A percentile compares a stretch with the other conserved stretches of the same genome.
Evolutionary conservation across 345 rosid genomes (phyloP).

Genomic region (Pseudoturritis turrita): DNA sequence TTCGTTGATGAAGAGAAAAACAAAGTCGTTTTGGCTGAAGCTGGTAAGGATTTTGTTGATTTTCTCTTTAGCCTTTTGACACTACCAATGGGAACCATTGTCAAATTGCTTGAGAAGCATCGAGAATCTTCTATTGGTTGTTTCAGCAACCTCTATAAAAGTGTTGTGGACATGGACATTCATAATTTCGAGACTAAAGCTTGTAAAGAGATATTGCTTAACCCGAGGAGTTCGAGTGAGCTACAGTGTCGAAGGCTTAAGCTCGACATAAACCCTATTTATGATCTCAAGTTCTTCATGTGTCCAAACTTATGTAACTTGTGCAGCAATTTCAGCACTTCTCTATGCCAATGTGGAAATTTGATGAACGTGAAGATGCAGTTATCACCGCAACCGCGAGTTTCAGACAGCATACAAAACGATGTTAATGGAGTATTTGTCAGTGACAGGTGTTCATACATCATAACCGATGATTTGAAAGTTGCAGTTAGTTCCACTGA

Average conservation of each 20-base stretch:
- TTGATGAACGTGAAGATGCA: background rate
- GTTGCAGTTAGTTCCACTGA: background rate
- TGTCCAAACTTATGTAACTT: background rate
- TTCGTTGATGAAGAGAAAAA: too few relatives aligned
- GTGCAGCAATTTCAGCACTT: background rate
- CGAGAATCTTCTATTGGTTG: background rate
- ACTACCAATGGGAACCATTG: slow-evolving; percentile 13
- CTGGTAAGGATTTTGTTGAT: background rate
- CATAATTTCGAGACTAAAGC: background rate
- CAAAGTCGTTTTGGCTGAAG: background rate
- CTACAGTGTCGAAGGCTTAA: background rate
- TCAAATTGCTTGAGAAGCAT: background rate
- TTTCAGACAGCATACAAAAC: background rate
- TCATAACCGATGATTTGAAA: slow-evolving; percentile 22
- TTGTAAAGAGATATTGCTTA: background rate
- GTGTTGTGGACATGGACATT: background rate
- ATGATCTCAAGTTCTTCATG: slow-evolving; percentile 1
- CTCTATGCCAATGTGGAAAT: background rate
- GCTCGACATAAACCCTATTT: slow-evolving; percentile 5
- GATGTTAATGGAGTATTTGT: slow-evolving; percentile 14
- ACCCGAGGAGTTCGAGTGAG: slow-evolving; percentile 2
- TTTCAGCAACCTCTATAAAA: slow-evolving; percentile 16
- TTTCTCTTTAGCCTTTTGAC: slow-evolving; percentile 9
- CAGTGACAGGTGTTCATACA: background rate
- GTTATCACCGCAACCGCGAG: background rate